These are phyloP conservation scores for Moniliella sp. DNA, from an alignment of 1,284 basidiomycete species.

Conservation along the genomic window DNA sequence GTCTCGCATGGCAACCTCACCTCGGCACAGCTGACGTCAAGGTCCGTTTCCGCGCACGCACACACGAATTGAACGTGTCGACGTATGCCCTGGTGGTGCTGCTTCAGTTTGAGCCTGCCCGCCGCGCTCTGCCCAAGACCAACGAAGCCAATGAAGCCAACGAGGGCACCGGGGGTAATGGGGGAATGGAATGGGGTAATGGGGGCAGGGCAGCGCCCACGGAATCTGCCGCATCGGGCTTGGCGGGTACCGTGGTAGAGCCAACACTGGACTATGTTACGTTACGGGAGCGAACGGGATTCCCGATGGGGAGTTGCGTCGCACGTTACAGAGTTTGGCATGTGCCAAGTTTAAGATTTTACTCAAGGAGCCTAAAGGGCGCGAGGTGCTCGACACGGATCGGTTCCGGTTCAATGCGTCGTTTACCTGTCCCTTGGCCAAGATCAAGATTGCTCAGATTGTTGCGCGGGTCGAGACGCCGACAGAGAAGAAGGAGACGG, in stretches of 20 bases:
- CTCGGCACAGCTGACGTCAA: slow-evolving; percentile 75
- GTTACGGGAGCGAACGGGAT: slow-evolving; percentile 37
- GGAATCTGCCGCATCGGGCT: too few species aligned
- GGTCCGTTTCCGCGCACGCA: slow-evolving; percentile 55
- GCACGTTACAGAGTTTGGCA: slow-evolving; percentile 80
- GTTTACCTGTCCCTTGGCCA: slow-evolving; percentile 57
- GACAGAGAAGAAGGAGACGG: slow-evolving; percentile 74
- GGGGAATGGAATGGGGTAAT: too few species aligned
- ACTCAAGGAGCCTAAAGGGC: slow-evolving; percentile 67
- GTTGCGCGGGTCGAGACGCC: slow-evolving; percentile 62
- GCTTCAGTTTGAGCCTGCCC: slow-evolving; percentile 54
- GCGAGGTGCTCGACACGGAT: slow-evolving; percentile 56
- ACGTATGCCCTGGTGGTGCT: slow-evolving; percentile 75
- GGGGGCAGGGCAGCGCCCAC: too few species aligned
- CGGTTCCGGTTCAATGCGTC: slow-evolving; percentile 67
- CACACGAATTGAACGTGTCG: slow-evolving; percentile 76
- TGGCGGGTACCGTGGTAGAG: too few species aligned
- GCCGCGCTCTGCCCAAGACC: slow-evolving; percentile 4
- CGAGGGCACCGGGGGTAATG: too few species aligned
- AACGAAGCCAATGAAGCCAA: slow-evolving; percentile 10
- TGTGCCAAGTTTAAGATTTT: slow-evolving; percentile 90
- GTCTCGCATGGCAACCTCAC: slow-evolving; percentile 80
- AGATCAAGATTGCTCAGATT: slow-evolving; percentile 82
- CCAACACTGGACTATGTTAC: slow-evolving; percentile 9
- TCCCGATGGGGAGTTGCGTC: slow-evolving; percentile 55